These are phyloP conservation scores for Rhododendron molle DNA, from an alignment of 148 eudicot species.

Conservation along the genomic window DNA sequence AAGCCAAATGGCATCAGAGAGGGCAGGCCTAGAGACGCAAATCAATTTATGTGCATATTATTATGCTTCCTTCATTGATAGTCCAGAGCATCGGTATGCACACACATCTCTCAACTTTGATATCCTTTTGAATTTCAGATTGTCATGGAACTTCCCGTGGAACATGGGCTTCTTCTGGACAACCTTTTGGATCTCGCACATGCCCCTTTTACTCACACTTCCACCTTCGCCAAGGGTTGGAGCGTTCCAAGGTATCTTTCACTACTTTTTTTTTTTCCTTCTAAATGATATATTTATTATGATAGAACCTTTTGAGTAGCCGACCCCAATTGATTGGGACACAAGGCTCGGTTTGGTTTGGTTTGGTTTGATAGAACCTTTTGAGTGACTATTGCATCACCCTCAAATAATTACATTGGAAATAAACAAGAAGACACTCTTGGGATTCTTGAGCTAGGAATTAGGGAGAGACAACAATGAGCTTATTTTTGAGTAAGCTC, in stretches of 20 bases:
- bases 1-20: no score
- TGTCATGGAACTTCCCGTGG: constrained; percentile 94
- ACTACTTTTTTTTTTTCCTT: not conserved
- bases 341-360: no score
- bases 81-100: no score
- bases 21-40: no score
- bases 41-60: no score
- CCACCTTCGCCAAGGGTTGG: constrained; percentile 98
- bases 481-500: not conserved
- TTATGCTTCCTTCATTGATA: no score
- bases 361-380: not conserved
- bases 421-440: not conserved
- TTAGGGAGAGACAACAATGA: not conserved
- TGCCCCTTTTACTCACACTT: constrained; percentile 93
- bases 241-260: constrained; percentile 71
- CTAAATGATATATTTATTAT: not conserved
- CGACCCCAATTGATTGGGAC: no score
- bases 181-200: constrained; percentile 97
- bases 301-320: not conserved
- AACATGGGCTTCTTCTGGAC: constrained; percentile 89
- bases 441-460: not conserved
- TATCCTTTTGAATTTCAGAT: constrained; percentile 41
- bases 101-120: not conserved
- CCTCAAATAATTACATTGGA: not conserved
- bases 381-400: not conserved